These are phyloP conservation scores for Saccharum hybrid DNA, from an alignment of 202 grass and related monocot genomes.

Conservation along the genomic window DNA sequence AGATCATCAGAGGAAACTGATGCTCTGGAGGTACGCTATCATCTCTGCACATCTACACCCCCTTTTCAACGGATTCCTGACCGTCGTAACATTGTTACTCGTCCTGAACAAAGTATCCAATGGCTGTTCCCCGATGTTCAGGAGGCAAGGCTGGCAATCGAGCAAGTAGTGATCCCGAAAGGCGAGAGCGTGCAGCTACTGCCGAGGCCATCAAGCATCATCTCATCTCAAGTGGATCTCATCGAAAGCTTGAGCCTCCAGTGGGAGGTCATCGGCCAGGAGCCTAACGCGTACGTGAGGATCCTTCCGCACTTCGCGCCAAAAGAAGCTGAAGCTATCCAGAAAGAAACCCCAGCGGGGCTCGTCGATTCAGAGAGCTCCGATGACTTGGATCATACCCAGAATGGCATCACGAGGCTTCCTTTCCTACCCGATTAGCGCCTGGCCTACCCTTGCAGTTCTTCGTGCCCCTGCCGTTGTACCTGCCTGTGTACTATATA, in stretches of 20 bases:
- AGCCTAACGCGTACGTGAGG: conserved; percentile 47
- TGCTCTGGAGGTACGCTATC: conserved; percentile 75
- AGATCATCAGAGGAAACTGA: conserved; percentile 64
- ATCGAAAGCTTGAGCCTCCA: conserved; percentile 70
- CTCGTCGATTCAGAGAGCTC: conserved; percentile 34
- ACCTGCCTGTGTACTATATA: conserved; percentile 7
- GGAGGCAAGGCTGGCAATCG: conserved; percentile 85
- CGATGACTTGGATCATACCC: conserved; percentile 42
- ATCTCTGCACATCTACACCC: neutral
- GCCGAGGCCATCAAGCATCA: conserved; percentile 57
- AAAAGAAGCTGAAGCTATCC: neutral
- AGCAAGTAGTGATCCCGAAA: conserved; percentile 76
- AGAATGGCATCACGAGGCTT: conserved; percentile 56
- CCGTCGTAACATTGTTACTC: neutral
- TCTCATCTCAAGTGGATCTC: conserved; percentile 66
- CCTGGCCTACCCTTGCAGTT: neutral
- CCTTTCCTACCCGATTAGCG: conserved; percentile 63
- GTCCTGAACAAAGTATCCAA: neutral
- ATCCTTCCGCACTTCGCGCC: conserved; percentile 61
- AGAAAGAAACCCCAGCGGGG: conserved; percentile 28
- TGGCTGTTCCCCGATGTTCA: conserved; percentile 15
- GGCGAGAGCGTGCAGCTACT: conserved; percentile 64
- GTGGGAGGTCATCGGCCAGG: conserved; percentile 62
- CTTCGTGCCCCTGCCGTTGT: neutral
- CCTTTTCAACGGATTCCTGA: neutral